Conservation (phyloP, 2,329 filamentous ascomycete genomes). For the Dothistroma pini region DNA sequence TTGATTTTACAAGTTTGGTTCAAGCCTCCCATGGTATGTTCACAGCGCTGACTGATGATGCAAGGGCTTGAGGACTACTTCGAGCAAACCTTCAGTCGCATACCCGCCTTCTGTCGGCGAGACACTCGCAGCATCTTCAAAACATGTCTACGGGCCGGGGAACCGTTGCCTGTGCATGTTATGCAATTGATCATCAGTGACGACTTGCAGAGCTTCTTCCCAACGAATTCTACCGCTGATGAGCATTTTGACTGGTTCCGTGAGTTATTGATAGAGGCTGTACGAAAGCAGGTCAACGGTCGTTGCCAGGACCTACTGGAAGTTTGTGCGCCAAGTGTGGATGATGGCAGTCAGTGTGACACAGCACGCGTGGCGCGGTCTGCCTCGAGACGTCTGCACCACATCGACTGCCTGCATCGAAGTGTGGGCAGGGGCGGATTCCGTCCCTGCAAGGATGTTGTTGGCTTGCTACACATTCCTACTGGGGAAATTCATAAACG, state of each 20-base stretch:
- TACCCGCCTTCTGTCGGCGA: not conserved
- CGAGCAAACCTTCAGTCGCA: not conserved
- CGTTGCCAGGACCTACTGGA: not conserved
- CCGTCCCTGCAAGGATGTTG: not conserved
- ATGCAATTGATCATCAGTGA: not conserved
- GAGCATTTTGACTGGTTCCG: not conserved
- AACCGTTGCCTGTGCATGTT: not conserved
- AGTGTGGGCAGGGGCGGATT: not conserved
- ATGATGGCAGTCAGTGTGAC: not conserved
- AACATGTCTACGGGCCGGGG: constrained; percentile 1
- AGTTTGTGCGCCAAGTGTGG: not conserved
- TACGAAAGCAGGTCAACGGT: not conserved
- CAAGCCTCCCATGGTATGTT: not conserved
- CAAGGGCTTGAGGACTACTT: not conserved
- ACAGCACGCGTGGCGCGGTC: not conserved
- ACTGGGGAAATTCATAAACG: not conserved
- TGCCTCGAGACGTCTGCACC: not conserved
- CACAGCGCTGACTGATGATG: not conserved
- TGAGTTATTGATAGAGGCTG: not conserved
- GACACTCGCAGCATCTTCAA: constrained; percentile 7
- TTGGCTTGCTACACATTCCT: not conserved
- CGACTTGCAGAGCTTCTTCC: not conserved
- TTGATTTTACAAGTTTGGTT: not conserved
- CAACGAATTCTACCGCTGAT: not conserved
- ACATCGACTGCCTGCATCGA: constrained; percentile 4